phyloP scores from a whole-genome alignment of 164 flowering plant species.

The Dillenia suffruticosa region DNA sequence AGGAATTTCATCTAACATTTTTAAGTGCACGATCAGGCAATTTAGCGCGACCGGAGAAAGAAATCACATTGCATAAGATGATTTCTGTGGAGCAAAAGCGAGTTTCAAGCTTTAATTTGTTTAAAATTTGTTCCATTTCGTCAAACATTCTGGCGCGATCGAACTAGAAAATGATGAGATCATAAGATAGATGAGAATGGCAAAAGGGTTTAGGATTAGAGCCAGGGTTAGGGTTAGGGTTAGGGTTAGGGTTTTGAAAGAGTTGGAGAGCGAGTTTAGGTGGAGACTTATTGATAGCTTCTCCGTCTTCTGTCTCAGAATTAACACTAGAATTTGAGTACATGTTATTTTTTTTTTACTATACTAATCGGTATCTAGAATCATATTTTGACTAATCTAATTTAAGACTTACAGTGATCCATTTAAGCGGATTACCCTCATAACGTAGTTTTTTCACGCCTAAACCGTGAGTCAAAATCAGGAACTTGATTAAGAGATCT shows the following conservation, averaged over 20 bases:
- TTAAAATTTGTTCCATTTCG: conserved; percentile 57
- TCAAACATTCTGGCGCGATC: conserved; percentile 69
- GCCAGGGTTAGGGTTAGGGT: conserved; percentile 6
- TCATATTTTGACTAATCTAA: too few species aligned
- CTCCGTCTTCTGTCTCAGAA: too few species aligned
- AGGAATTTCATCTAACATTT: conserved; percentile 45
- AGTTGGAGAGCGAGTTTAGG: conserved; percentile 51
- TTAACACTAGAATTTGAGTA: too few species aligned
- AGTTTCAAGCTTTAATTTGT: conserved; percentile 42
- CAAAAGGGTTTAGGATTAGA: conserved; percentile 45
- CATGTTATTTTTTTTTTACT: too few species aligned
- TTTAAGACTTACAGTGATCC: too few species aligned
- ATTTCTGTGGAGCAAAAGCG: conserved; percentile 46
- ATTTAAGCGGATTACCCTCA: too few species aligned
- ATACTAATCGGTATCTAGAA: too few species aligned
- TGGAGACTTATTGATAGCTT: too few species aligned
- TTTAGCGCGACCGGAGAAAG: conserved; percentile 50
- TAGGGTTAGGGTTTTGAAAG: conserved; percentile 50
- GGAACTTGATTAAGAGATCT: too few species aligned
- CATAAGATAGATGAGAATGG: conserved; percentile 53
- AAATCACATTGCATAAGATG: conserved; percentile 62
- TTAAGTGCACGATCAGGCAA: conserved; percentile 37
- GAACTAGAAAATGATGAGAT: conserved; percentile 76
- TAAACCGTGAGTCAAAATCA: too few species aligned
- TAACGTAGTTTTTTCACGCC: too few species aligned